A percentile compares a stretch with the other conserved stretches of the same genome.
Evolutionary conservation across 2,329 filamentous ascomycete genomes (phyloP).

Genomic region (Fusarium subglutinans): DNA sequence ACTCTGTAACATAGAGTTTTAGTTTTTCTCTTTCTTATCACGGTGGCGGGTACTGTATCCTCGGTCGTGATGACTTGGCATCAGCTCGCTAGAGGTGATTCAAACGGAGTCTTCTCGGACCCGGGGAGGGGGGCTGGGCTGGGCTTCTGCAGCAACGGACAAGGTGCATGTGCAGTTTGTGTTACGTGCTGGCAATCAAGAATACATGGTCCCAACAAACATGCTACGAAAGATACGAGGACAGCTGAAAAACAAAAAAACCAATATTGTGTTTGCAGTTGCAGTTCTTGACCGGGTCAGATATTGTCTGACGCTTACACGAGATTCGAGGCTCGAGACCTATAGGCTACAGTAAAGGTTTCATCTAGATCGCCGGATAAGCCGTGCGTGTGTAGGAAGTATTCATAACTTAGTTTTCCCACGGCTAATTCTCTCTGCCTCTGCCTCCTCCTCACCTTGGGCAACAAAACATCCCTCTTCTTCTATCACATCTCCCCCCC

Average conservation of each 20-base stretch:
- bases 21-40: neutral
- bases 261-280: neutral
- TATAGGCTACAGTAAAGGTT: neutral
- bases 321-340: neutral
- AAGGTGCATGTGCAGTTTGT: neutral
- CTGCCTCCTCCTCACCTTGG: constrained; percentile 1
- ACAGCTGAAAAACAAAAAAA: neutral
- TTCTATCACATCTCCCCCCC: neutral
- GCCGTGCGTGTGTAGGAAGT: neutral
- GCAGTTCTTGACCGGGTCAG: neutral
- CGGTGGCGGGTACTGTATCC: constrained; percentile 6
- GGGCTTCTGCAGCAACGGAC: constrained; percentile 5
- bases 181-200: constrained; percentile 4
- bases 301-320: neutral
- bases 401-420: constrained; percentile 33
- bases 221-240: neutral
- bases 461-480: neutral
- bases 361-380: constrained; percentile 11
- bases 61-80: constrained; percentile 2
- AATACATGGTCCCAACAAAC: constrained; percentile 6
- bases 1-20: neutral
- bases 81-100: constrained; percentile 10
- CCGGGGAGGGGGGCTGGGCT: neutral
- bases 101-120: neutral
- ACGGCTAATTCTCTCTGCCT: constrained; percentile 2